Percentiles rank a stretch among this genome's conserved stretches.
phyloP scores from a whole-genome alignment of 2,329 filamentous ascomycete species.

The Epichloe sibirici region DNA sequence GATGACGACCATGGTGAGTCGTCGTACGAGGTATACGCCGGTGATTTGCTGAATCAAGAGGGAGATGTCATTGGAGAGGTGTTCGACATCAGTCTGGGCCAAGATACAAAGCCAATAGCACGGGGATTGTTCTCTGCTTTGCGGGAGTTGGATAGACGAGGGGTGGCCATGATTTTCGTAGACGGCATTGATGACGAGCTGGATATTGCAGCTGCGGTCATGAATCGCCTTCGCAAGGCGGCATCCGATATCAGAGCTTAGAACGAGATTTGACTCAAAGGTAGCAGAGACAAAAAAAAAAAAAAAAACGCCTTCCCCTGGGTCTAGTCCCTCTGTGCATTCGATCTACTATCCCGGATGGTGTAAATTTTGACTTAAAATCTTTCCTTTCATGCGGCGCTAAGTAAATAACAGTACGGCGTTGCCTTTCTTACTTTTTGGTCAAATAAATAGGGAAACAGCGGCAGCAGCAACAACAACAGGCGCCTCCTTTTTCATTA shows the following conservation, averaged over 20 bases:
- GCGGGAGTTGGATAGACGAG: constrained; percentile 67
- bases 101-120: constrained; percentile 61
- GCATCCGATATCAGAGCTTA: constrained; percentile 47
- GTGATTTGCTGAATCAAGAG: constrained; percentile 23
- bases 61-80: constrained; percentile 27
- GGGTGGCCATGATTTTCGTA: constrained; percentile 76
- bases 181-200: constrained; percentile 74
- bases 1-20: constrained; percentile 12
- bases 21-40: constrained; percentile 28
- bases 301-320: background rate
- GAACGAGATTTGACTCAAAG: constrained; percentile 9
- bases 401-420: constrained; percentile 3
- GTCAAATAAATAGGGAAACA: background rate
- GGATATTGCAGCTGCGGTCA: constrained; percentile 75
- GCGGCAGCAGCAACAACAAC: background rate
- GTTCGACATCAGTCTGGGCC: constrained; percentile 64
- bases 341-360: background rate
- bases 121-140: constrained; percentile 80
- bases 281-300: background rate
- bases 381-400: constrained; percentile 16
- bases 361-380: background rate
- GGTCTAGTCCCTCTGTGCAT: background rate
- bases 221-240: constrained; percentile 73
- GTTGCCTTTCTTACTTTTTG: background rate
- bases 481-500: background rate